Evolutionary conservation across 805 yeast species (phyloP), one percentile per base, ranked within the genome.

Genomic region (Yueomyces sp.): DNA sequence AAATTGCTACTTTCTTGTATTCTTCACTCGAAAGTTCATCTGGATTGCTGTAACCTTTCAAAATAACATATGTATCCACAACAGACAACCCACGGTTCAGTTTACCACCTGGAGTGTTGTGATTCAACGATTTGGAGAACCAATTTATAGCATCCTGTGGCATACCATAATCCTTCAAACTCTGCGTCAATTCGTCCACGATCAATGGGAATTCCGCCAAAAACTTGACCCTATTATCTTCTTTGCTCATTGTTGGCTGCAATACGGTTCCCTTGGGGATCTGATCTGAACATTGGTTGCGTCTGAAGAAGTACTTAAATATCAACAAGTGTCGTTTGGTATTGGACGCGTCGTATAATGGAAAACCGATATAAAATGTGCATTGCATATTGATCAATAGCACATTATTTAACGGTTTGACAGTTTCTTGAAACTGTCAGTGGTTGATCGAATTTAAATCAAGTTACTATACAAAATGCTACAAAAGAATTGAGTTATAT

Each of bases 31-130:
- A 49, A 45, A 88, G 72, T 40, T 81, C 86, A n/a, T 70, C 74
- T 41, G 66, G 61, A 2, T 76, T 63, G 39, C 68, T 65, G 62
- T 74, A 71, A 40, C 79, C 78, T 54, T 82, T 84, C 59, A 92
- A 70, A 45, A 90, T 73, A 45, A 79, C 78, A 68, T 84, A 92
- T 2, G 97, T 85, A 63, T 90, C 97, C 49, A 92, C 80, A 26
- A 92, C 97, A 36, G 96, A 85, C 46, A 92, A 68, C 32, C 99
- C 99, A 62, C 99, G 77, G 74, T 92, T 92, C 60, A 87, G 73
- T 65, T 92, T 92, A 42, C 99, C 99, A 47, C 96, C 96, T 46
- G 95, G 90, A 4, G 95, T 79, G 69, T 92, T 92, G 70, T 90
- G 84, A 55, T 79, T 67, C 60, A 90, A 68, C 51, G 70, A 78